Base-by-base conservation (phyloP, 768 basidiomycete genomes). In the Lentinula sp. region DNA sequence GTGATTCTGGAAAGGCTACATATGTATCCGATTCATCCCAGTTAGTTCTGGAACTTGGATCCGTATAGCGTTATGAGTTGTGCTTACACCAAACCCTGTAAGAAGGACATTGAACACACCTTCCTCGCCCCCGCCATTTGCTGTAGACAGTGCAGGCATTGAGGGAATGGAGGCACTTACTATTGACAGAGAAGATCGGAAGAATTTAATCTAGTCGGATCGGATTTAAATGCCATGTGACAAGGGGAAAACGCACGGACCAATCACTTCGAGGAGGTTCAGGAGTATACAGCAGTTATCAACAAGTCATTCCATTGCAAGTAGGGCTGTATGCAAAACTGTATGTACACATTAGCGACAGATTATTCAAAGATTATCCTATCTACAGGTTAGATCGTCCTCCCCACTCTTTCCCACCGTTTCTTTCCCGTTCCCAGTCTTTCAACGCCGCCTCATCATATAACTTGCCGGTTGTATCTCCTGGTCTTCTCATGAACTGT, bases 381-480 rank as follows among this genome's bases (percentile, higher is more conserved):
- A 51, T 15, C 4, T 20, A 18, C 15, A 45, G 28, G 28, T 28
- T 3, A 28, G 52, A 20, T 18, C 49, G 74, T 18, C 81, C 84
- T 43, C 74, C 72, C 85, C 85, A 85, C 15, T 63, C 66, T 54
- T 66, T 71, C 1, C 80, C 81, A n/a, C 68, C 74, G 64, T 85
- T 85, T 28, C 70, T 73, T 63, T 78, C 73, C 57, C 62, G 70
- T 67, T 90, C 88, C 85, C 87, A 89, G 7, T 70, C 70, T 36
- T 65, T 60, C 60, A 90, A 72, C 32, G 78, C 76, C 18, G 75
- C 76, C 65, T 89, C 86, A 68, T 90, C 85, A 85, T 85, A 88
- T 10, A 70, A 64, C 64, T 85, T 87, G 23, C 69, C 75, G 3
- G 73, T 71, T 18, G 35, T 64, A 57, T 86, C 81, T 2, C 71